A percentile compares a stretch with the other conserved stretches of the same genome.
These are phyloP conservation scores for Thermothelomyces thermophilus DNA, from an alignment of 2,329 filamentous ascomycete species.

Conservation along the genomic window DNA sequence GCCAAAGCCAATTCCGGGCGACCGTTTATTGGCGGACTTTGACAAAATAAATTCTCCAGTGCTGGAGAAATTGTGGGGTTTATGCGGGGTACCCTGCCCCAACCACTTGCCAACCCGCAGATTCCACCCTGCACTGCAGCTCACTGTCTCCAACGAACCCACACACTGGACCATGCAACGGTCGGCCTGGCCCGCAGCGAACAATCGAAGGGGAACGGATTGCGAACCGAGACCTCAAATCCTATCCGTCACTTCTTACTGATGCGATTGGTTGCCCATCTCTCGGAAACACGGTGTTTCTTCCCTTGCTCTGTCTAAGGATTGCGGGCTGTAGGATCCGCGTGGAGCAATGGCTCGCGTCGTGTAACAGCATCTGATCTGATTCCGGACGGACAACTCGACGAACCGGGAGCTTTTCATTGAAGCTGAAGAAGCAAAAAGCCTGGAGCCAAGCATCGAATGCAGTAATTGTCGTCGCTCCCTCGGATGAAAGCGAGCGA, in stretches of 20 bases:
- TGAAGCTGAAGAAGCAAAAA: background rate
- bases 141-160: constrained; percentile 2
- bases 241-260: background rate
- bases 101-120: background rate
- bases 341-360: background rate
- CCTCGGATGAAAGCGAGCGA: constrained; percentile 1
- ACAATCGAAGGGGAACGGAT: background rate
- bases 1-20: background rate
- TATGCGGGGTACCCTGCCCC: constrained; percentile 17
- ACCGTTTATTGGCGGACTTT: constrained; percentile 25
- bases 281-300: background rate
- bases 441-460: background rate
- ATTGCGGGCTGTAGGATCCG: background rate
- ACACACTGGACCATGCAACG: constrained; percentile 3
- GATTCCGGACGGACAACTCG: background rate
- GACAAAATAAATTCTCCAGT: constrained; percentile 22
- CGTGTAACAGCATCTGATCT: background rate
- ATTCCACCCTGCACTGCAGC: background rate
- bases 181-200: constrained; percentile 1
- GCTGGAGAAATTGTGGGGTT: constrained; percentile 23
- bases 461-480: background rate
- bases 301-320: background rate
- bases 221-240: background rate
- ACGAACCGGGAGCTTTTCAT: too few species aligned
- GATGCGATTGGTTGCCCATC: background rate